Evolutionary conservation across 495 filamentous ascomycete species (phyloP), one percentile per base, ranked within the genome.

Genomic region (Penicillium angulare): DNA sequence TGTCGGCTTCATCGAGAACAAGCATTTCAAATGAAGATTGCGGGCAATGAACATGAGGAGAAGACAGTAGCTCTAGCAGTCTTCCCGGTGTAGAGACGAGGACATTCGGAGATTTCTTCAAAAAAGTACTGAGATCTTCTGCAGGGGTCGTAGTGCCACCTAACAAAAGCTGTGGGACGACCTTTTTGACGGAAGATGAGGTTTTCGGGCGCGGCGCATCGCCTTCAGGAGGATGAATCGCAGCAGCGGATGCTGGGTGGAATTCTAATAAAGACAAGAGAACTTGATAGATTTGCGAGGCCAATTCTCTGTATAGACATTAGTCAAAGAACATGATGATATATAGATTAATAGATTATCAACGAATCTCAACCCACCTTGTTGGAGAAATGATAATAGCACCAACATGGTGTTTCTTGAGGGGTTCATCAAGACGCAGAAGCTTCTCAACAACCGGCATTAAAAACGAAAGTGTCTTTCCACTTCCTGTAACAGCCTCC

Each of bases 401-500:
- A 26, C 87, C 86, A 29, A 98, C 81, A 66, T 97, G 89, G 65
- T 95, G 85, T 60, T 87, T 88, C 71, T 92, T 95, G 20, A 87
- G 78, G 5, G 88, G 85, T 33, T 91, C 88, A 40, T 84, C 82
- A 20, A 83, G 63, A 26, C 86, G 83, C 39, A 97, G 71, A 20
- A 97, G 77, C 53, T 86, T 88, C 65, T 96, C 90, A 10, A 97
- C 78, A 2, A 97, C 72, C 0, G 93, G 93, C 21, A 98, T 88
- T 39, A 98, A 68, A 60, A 93, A 97, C 2, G 90, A 86, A 34
- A 97, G 72, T 0, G 93, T 97, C 69, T 98, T 98, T 36, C 93
- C 93, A 62, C 88, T 93, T 7, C 95, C 93, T 2, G 93, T 98
- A 7, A 97, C 93, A 2, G 93, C 95, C 66, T 96, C 92, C 22